Base-by-base conservation (phyloP, 805 yeast species). In the Lipomyces kockii region DNA sequence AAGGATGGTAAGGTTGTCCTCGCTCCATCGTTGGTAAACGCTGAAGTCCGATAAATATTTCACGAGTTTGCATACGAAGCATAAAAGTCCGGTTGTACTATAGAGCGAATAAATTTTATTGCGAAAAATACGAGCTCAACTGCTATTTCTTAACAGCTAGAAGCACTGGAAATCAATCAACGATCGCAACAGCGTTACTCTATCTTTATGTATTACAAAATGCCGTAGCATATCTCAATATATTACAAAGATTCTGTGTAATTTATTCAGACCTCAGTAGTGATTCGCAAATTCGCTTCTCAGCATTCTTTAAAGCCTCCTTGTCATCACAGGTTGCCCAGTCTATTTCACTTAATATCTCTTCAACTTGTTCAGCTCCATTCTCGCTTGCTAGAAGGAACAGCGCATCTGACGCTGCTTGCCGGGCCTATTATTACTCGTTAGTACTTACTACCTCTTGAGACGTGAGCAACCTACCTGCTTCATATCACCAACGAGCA, bases 1-100 rank as follows among this genome's bases (percentile, higher is more conserved):
- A 87, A 85, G 77, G 86, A 83, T 73, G 97, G 97, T 69, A 90
- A 90, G 76, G 78, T 84, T 39, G 90, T 93, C 81, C 87, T 88
- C 80, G 90, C 89, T 76, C 80, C 88, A 57, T 82, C 95, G 52
- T 77, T 94, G 68, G 89, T 85, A 58, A 82, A 83, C 74, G 98
- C 97, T 62, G 83, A 84, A 71, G 98, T 94, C 71, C 89, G 93
- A 81, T 90, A 84, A 80, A n/a, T 12, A 17, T 17, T 14, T 43
- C 7, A 14, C 8, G 49, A 2, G 8, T 43, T 17, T n/a, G 22
- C n/a, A n/a, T n/a, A 43, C n/a, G 20, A n/a, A 43, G 20, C n/a
- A 17, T 43, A 17, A 17, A 43, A 43, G 49, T 17, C 14, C 11
- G 49, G 49, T 7, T 17, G 22, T 43, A n/a, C 9, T 43, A 43